Evolutionary conservation across 768 basidiomycete species (phyloP).

Genomic region (Suillus decipiens): DNA sequence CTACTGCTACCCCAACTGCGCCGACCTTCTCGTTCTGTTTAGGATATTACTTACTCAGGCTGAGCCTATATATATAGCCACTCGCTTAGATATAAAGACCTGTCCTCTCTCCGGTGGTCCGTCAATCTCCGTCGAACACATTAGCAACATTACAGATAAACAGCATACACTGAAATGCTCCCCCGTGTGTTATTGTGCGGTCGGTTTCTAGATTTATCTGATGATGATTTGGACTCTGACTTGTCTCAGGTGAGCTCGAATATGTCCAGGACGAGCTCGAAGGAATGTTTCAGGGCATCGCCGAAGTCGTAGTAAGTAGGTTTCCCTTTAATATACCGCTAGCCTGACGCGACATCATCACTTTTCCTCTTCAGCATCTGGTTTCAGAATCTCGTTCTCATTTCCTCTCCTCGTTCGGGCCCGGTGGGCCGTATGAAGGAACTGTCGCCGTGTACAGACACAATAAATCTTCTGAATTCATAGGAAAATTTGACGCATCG

Average conservation of each 20-base stretch:
- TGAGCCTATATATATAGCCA: no score
- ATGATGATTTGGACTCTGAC: background rate
- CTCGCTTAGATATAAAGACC: no score
- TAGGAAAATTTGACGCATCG: conserved; percentile 78
- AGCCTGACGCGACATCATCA: background rate
- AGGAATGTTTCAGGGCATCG: conserved; percentile 58
- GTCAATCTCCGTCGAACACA: no score
- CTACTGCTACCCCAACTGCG: no score
- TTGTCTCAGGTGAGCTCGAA: conserved; percentile 56
- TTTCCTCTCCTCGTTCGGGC: conserved; percentile 60
- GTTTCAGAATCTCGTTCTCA: conserved; percentile 60
- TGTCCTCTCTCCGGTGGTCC: no score
- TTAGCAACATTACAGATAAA: background rate
- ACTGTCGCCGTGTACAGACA: conserved; percentile 76
- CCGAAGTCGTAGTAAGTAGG: conserved; percentile 69
- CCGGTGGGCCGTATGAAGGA: conserved; percentile 71
- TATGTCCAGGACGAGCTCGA: conserved; percentile 77
- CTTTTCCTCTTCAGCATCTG: conserved; percentile 35
- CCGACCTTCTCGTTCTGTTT: no score
- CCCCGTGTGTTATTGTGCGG: conserved; percentile 28
- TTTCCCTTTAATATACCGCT: background rate
- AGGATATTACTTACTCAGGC: no score
- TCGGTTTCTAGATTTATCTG: conserved; percentile 10
- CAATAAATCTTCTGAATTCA: conserved; percentile 57
- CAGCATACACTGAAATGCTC: background rate